A percentile compares a stretch with the other conserved stretches of the same genome.
These are phyloP conservation scores for Starmerella khaoyaiensis DNA, from an alignment of 805 yeast genomes.

Conservation along the genomic window DNA sequence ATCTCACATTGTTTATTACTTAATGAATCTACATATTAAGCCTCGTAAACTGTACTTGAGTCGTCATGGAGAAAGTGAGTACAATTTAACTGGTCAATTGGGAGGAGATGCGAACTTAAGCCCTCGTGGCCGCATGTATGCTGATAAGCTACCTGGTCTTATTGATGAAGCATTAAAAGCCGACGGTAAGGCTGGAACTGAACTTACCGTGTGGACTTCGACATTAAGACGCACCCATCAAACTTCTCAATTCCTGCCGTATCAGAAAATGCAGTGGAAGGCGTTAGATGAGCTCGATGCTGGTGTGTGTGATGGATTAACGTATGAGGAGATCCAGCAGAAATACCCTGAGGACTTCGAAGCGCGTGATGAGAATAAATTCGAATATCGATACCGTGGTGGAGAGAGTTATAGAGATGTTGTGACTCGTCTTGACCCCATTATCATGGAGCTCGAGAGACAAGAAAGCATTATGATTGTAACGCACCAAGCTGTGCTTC, in stretches of 20 bases:
- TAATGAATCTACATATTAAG: conserved; percentile 88
- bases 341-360: conserved; percentile 86
- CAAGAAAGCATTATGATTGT: conserved; percentile 92
- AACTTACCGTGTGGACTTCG: conserved; percentile 90
- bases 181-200: conserved; percentile 29
- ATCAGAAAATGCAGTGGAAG: conserved; percentile 82
- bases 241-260: conserved; percentile 72
- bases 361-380: conserved; percentile 91
- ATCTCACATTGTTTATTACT: conserved; percentile 84
- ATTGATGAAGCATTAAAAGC: conserved; percentile 44
- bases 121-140: conserved; percentile 73
- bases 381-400: conserved; percentile 88
- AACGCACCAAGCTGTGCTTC: conserved; percentile 92
- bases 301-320: conserved; percentile 94
- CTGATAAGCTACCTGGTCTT: conserved; percentile 64
- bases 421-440: conserved; percentile 87
- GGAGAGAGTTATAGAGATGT: conserved; percentile 97
- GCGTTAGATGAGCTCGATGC: conserved; percentile 95
- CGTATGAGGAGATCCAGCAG: conserved; percentile 81
- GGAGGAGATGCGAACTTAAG: conserved; percentile 89
- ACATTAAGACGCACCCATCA: conserved; percentile 85
- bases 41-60: conserved; percentile 89
- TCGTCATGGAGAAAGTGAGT: conserved; percentile 90
- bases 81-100: conserved; percentile 82
- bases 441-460: conserved; percentile 94